These are phyloP conservation scores for Nemophila menziesii DNA, from an alignment of 257 asterid species.

Conservation along the genomic window DNA sequence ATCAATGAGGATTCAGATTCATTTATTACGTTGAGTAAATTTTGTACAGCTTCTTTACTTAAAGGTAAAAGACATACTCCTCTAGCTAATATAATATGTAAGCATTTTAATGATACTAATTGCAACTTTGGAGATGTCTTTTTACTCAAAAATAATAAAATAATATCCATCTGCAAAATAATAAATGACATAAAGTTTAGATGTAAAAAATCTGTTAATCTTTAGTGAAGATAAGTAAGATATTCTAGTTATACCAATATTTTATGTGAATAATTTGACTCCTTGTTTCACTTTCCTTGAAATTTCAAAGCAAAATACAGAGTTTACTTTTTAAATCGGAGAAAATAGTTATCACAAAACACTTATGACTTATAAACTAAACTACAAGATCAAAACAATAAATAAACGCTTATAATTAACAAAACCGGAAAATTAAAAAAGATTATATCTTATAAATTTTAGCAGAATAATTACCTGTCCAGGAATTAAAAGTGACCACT, in stretches of 20 bases:
- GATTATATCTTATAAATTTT: not conserved
- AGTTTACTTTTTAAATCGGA: no score
- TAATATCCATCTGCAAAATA: slow-evolving; percentile 48
- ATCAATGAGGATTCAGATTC: slow-evolving; percentile 33
- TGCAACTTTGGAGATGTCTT: slow-evolving; percentile 42
- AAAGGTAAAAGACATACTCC: slow-evolving; percentile 35
- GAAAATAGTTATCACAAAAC: no score
- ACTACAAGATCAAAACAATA: not conserved
- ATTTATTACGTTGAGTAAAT: slow-evolving; percentile 34
- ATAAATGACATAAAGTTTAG: slow-evolving; percentile 12
- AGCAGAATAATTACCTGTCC: slow-evolving; percentile 43
- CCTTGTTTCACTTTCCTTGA: not conserved
- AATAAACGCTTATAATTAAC: no score
- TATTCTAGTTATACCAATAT: not conserved
- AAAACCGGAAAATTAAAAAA: not conserved
- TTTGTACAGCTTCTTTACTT: slow-evolving; percentile 20
- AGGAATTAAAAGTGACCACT: slow-evolving; percentile 57
- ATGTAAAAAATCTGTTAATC: not conserved
- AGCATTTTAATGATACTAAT: slow-evolving; percentile 54
- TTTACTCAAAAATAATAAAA: slow-evolving; percentile 35
- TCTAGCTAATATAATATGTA: slow-evolving; percentile 27
- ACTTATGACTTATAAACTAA: no score
- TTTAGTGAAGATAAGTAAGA: not conserved
- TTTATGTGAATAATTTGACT: not conserved
- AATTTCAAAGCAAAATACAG: not conserved